phyloP scores from a whole-genome alignment of 345 rosid species.

The Salix viminalis region DNA sequence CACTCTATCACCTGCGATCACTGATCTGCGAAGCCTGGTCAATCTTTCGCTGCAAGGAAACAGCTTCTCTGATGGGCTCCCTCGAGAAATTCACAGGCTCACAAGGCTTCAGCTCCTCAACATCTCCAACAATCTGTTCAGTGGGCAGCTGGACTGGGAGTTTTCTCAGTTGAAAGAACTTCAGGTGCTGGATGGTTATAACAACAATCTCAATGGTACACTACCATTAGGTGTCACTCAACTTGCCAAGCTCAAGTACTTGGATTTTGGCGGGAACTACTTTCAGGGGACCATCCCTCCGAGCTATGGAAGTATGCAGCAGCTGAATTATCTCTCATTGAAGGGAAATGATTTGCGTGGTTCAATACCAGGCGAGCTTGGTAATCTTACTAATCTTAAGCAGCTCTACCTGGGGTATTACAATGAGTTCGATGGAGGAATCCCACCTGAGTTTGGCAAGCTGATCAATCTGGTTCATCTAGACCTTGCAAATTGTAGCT shows the following conservation, averaged over 20 bases:
- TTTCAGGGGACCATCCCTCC: constrained; percentile 49
- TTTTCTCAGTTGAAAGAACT: constrained; percentile 35
- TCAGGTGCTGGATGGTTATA: constrained; percentile 45
- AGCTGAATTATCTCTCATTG: constrained; percentile 46
- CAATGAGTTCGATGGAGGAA: constrained; percentile 53
- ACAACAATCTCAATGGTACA: constrained; percentile 52
- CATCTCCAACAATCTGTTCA: constrained; percentile 52
- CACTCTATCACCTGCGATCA: constrained; percentile 45
- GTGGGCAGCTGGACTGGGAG: constrained; percentile 47
- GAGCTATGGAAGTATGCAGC: constrained; percentile 35
- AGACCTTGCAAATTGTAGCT: constrained; percentile 55
- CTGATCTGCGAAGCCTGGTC: constrained; percentile 35
- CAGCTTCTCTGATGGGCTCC: constrained; percentile 38
- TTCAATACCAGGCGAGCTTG: constrained; percentile 48
- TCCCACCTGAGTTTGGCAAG: constrained; percentile 52
- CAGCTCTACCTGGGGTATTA: constrained; percentile 56
- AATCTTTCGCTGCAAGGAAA: constrained; percentile 42
- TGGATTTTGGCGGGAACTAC: constrained; percentile 69
- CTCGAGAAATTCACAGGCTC: constrained; percentile 32
- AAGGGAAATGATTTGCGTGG: constrained; percentile 58
- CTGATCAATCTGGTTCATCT: constrained; percentile 44
- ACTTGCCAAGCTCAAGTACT: constrained; percentile 35
- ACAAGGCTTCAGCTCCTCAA: constrained; percentile 42
- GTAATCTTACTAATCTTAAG: constrained; percentile 47
- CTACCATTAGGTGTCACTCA: constrained; percentile 41